Evolutionary conservation across 257 asterid species (phyloP), one percentile per base, ranked within the genome.

Genomic region (Osmanthus fragrans): DNA sequence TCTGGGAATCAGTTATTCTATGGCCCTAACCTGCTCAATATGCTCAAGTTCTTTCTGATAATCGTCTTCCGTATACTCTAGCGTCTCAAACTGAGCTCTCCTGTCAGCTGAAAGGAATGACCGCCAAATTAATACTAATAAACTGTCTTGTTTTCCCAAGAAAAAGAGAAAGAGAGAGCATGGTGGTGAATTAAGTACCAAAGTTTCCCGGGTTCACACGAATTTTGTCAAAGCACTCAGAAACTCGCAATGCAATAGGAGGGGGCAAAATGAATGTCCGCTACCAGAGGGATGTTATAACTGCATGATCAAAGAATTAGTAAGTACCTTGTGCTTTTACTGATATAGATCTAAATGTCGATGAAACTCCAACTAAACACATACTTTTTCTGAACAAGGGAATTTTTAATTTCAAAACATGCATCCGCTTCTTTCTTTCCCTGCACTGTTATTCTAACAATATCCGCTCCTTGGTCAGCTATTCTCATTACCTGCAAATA

Each of bases 381-480:
- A 3, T 85, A 93, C 99, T 93, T 96, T 90, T 96, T 96, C 87
- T 92, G 98, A 71, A 96, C 94, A 67, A 96, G 98, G 42, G 97
- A 73, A 67, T 93, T 92, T 79, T 96, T 92, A 27, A 96, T 96
- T 75, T 93, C 99, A 37, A 80, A 96, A 71, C 99, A 96, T 16
- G 99, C 89, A 83, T 96, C 99, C 19, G 99, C 99, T 84, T 96
- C 99, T 89, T 83, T 96, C 92, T 82, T 96, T 87, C 99, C 99
- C 84, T 96, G 99, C 30, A 96, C 99, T 5, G 98, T 93, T 78
- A 96, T 96, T 76, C 99, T 87, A 63, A 96, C 99, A 79, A 96
- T 84, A 83, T 96, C 97, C 6, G 99, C 99, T 87, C 99, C 99
- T 75, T 86, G 82, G 77, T 96, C 99, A 72, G 99, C 95, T 30